Evolutionary conservation across 2,329 filamentous ascomycete genomes (phyloP).

Genomic region (Macrophomina tecta): DNA sequence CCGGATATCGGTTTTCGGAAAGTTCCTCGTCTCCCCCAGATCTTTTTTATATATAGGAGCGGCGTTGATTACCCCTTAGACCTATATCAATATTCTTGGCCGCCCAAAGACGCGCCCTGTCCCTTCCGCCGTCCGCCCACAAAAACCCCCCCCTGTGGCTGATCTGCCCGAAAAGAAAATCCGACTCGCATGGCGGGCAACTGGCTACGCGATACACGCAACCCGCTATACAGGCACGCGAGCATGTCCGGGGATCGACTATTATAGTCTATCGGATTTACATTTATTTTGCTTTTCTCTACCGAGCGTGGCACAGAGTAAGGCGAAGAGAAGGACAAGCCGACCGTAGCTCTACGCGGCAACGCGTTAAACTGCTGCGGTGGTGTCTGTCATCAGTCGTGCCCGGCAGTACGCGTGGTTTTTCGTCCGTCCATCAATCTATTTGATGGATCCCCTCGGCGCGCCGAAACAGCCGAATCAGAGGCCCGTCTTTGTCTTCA

Average conservation of each 20-base stretch:
- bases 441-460: too few relatives aligned
- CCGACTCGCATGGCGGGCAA: too few relatives aligned
- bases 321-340: background rate
- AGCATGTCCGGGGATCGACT: constrained; percentile 17
- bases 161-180: background rate
- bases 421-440: background rate
- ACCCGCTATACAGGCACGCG: constrained; percentile 8
- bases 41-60: constrained; percentile 18
- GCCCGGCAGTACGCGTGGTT: background rate
- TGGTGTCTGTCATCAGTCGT: too few relatives aligned
- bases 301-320: background rate
- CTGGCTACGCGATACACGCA: background rate
- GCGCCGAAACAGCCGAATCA: background rate
- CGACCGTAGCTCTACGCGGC: too few relatives aligned
- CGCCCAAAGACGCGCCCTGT: too few relatives aligned
- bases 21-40: constrained; percentile 9
- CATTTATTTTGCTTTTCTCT: background rate
- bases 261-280: constrained; percentile 17
- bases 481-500: background rate
- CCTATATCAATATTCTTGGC: constrained; percentile 22
- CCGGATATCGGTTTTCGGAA: background rate
- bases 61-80: constrained; percentile 22
- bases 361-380: too few relatives aligned
- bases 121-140: too few relatives aligned
- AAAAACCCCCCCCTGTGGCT: background rate